Evolutionary conservation across 177 flowering plant species (phyloP), one percentile per base, ranked within the genome.

Genomic region (Telopea speciosissima): DNA sequence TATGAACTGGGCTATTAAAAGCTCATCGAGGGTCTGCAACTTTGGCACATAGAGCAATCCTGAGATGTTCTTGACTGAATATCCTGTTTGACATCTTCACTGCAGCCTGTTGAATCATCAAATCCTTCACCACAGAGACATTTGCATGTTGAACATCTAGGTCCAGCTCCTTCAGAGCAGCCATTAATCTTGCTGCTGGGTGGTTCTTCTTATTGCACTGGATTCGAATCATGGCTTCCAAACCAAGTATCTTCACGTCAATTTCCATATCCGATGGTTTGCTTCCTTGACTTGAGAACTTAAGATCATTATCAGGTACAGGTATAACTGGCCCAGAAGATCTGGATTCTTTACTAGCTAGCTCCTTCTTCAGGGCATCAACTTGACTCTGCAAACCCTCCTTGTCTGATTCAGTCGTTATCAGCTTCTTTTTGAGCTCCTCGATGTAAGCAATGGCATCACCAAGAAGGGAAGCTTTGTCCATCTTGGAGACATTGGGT

Each of bases 401-500:
- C 64, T 81, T 89, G 6, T 89, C 89, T 0, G 85, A 77, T 42
- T 95, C 95, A 0, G 77, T 60, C 0, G 61, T 69, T 62, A 85
- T 85, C 12, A 91, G 84, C 80, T 93, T 91, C 0, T 74, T 21
- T 68, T 74, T 81, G 8, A 96, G 84, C 83, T 96, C 97, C 21
- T 85, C 86, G 70, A 96, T 93, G 77, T 91, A 93, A 16, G 91
- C 62, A 72, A 93, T 87, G 19, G 99, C 97, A 45, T 96, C 99
- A 0, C 97, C 97, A 1, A 96, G 89, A 5, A 96, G 88, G 5
- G 99, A 96, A 0, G 99, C 98, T 74, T 96, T 96, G 80, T 96
- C 99, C 98, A 93, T 96, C 68, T 96, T 96, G 4, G 99, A 93
- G 14, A 96, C 98, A 71, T 93, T 93, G 2, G 99, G 99, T 8